Percentiles rank a stretch among this genome's conserved stretches.
Conservation (phyloP, 495 filamentous ascomycete species). For the Penicillium flavigenum region DNA sequence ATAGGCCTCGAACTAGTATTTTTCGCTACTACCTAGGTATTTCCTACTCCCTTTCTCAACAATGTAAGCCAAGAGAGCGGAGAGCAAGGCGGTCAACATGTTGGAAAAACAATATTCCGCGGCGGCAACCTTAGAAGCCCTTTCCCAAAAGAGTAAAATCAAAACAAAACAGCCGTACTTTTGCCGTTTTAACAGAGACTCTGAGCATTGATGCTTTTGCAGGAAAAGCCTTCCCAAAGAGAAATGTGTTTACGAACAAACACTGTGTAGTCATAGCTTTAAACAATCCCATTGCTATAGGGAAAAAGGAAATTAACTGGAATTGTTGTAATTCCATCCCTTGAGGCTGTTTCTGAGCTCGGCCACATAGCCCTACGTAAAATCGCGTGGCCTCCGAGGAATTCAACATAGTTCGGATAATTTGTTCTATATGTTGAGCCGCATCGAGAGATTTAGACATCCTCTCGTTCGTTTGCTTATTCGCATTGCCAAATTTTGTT, state of each 20-base stretch:
- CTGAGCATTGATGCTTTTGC: constrained; percentile 4
- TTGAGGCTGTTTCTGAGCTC: constrained; percentile 17
- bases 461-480: neutral
- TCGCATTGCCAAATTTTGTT: constrained; percentile 10
- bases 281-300: neutral
- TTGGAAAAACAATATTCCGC: neutral
- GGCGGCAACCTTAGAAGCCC: constrained; percentile 7
- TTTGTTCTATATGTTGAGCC: neutral
- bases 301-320: neutral
- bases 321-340: constrained; percentile 16
- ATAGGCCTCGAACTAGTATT: neutral
- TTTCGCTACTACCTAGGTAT: neutral
- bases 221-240: neutral
- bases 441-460: neutral
- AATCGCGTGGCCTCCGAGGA: constrained; percentile 22
- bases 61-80: neutral
- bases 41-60: neutral
- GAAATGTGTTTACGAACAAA: neutral
- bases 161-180: constrained; percentile 34
- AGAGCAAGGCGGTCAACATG: constrained; percentile 4
- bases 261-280: neutral
- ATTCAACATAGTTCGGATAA: constrained; percentile 14
- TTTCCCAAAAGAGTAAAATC: constrained; percentile 31
- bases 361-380: constrained; percentile 7
- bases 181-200: neutral